Conservation (phyloP, 345 rosid species). For the Psidium friedrichsthalianum region DNA sequence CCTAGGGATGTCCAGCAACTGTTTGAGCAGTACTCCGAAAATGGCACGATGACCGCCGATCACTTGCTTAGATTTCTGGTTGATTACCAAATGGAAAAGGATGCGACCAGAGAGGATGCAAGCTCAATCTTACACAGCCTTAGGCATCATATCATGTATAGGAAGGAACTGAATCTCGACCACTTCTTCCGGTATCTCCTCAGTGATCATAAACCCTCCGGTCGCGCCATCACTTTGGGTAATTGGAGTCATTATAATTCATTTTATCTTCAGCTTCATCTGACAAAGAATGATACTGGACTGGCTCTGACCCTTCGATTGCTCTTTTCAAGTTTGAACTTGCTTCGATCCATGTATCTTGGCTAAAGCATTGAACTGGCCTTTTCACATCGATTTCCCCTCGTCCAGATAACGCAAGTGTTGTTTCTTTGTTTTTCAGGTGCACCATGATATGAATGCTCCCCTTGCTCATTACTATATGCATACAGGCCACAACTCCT, state of each 20-base stretch:
- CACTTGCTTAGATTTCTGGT: slow-evolving; percentile 32
- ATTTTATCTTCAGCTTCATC: not conserved
- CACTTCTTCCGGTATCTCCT: slow-evolving; percentile 48
- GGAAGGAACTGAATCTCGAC: slow-evolving; percentile 34
- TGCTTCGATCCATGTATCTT: not conserved
- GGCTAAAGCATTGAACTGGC: not conserved
- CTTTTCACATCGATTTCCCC: not conserved
- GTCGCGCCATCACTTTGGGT: slow-evolving; percentile 17
- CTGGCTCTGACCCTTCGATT: not conserved
- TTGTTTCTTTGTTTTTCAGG: slow-evolving; percentile 22
- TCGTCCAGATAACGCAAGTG: not conserved
- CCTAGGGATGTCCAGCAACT: slow-evolving; percentile 24
- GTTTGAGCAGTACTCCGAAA: slow-evolving; percentile 25
- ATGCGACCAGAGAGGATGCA: slow-evolving; percentile 32
- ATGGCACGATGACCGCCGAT: slow-evolving; percentile 26
- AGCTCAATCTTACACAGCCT: slow-evolving; percentile 35
- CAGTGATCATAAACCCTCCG: slow-evolving; percentile 31
- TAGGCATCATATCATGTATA: slow-evolving; percentile 39
- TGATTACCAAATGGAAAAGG: slow-evolving; percentile 22
- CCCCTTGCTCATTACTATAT: slow-evolving; percentile 71
- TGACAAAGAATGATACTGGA: not conserved
- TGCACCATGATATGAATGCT: slow-evolving; percentile 55
- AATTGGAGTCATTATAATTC: not conserved
- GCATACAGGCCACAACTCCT: slow-evolving; percentile 87
- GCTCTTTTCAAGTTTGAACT: not conserved